Base-by-base conservation (phyloP, 192 early-diverging fungal species). In the Coemansia erecta region DNA sequence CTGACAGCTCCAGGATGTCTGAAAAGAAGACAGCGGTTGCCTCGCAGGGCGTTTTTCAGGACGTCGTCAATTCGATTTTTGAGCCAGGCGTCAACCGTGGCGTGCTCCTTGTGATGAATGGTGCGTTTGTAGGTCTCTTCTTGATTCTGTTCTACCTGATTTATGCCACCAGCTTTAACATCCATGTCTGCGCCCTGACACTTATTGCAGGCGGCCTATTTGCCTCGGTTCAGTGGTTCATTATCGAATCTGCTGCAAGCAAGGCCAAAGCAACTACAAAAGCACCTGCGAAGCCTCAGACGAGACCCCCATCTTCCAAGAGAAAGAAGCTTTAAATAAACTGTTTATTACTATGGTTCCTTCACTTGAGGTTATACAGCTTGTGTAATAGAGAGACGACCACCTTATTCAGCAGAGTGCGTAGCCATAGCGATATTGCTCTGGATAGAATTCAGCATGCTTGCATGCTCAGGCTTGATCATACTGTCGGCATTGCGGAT, bases 31-130 rank as follows among this genome's bases (percentile, higher is more conserved):
- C 28, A 31, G 4, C 28, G 28, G 28, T 31, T 31, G 35, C 48
- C 19, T 37, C 48, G 31, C 35, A 61, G 18, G 69, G 73, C 17
- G 58, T 81, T n/a, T 48, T 73, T 48, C 66, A 63, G 35, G 79
- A 81, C 60, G 62, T 81, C 55, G 62, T 81, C 53, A 64, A 72
- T 60, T 81, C 79, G n/a, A 72, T 76, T 21, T 81, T 81, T 31
- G 62, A 81, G 56, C 79, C 79, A 1, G 79, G 79, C 31, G 72
- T 81, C 60, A 81, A 81, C 63, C 79, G 49, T 42, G 73, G 79
- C n/a, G 72, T 81, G 14, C 49, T 75, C 17, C 44, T 81, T 19
- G 78, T 70, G 28, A 71, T 81, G 72, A 81, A 81, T 43, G 49
- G 64, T 50, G 69, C 78, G 2, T 81, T 81, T 46, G 18, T 56